phyloP scores from a whole-genome alignment of 768 basidiomycete species.

The Termitomyces sp. region DNA sequence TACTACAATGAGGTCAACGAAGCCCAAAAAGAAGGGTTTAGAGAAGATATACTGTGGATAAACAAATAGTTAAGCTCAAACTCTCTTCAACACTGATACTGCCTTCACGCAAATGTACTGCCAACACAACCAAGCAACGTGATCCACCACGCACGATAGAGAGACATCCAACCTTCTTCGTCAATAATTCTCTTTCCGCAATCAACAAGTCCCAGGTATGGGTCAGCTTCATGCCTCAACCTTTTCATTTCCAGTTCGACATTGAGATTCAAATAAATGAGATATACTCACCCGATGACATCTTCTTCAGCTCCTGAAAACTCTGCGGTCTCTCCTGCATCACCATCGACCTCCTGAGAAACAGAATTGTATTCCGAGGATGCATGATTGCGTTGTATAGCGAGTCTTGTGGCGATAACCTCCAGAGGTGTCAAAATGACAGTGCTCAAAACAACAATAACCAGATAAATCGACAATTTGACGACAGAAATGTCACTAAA shows the following conservation, averaged over 20 bases:
- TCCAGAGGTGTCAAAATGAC: constrained; percentile 67
- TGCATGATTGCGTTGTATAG: constrained; percentile 81
- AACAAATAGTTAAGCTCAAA: no score
- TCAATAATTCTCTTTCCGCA: constrained; percentile 71
- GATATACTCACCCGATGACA: constrained; percentile 64
- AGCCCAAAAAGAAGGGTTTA: background rate
- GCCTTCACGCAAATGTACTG: constrained; percentile 44
- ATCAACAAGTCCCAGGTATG: constrained; percentile 69
- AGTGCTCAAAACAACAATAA: constrained; percentile 51
- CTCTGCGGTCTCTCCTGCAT: constrained; percentile 52
- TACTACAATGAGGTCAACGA: background rate
- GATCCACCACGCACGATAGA: constrained; percentile 87
- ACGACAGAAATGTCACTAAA: constrained; percentile 39
- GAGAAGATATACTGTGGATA: background rate
- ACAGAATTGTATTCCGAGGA: constrained; percentile 71
- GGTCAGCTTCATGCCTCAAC: constrained; percentile 71
- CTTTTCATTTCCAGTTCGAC: constrained; percentile 27
- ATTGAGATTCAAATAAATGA: background rate
- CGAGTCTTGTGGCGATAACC: constrained; percentile 71
- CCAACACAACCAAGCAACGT: constrained; percentile 58
- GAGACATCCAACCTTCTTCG: constrained; percentile 69
- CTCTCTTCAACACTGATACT: background rate
- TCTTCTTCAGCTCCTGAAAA: constrained; percentile 73
- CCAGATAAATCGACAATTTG: constrained; percentile 50
- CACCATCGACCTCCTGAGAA: constrained; percentile 65